Conservation (phyloP, 2,329 filamentous ascomycete species). For the Penicillium occitanis region DNA sequence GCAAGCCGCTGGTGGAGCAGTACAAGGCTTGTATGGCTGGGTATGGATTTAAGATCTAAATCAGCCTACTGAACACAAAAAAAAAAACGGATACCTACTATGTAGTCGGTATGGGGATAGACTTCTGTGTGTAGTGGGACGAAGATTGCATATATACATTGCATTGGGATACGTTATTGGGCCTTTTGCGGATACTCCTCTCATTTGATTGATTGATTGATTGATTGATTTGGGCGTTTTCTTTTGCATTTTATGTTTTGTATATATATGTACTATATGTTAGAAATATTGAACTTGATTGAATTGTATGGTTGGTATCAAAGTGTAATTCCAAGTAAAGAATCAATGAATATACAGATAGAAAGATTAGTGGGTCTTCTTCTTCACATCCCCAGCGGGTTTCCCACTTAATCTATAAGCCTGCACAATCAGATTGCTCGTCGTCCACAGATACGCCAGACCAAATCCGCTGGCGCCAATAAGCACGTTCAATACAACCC, state of each 20-base stretch:
- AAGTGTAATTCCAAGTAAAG: conserved; percentile 3
- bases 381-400: conserved; percentile 29
- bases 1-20: conserved; percentile 75
- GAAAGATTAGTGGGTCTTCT: conserved; percentile 36
- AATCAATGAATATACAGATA: conserved; percentile 20
- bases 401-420: conserved; percentile 30
- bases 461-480: conserved; percentile 82
- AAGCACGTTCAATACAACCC: conserved; percentile 88
- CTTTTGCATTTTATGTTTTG: not conserved
- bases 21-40: conserved; percentile 92
- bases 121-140: not conserved
- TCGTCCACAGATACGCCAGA: conserved; percentile 88
- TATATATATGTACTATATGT: conserved; percentile 13
- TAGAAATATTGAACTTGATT: not conserved
- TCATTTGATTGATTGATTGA: not conserved
- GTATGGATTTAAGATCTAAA: conserved; percentile 73
- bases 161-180: conserved; percentile 7
- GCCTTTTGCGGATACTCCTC: conserved; percentile 7
- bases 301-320: not conserved
- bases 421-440: conserved; percentile 59
- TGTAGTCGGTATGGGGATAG: not conserved
- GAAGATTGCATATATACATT: not conserved
- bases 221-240: not conserved
- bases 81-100: no score
- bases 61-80: not conserved